phyloP scores from a whole-genome alignment of 306 rosid species.

The Herpetospermum pedunculosum region DNA sequence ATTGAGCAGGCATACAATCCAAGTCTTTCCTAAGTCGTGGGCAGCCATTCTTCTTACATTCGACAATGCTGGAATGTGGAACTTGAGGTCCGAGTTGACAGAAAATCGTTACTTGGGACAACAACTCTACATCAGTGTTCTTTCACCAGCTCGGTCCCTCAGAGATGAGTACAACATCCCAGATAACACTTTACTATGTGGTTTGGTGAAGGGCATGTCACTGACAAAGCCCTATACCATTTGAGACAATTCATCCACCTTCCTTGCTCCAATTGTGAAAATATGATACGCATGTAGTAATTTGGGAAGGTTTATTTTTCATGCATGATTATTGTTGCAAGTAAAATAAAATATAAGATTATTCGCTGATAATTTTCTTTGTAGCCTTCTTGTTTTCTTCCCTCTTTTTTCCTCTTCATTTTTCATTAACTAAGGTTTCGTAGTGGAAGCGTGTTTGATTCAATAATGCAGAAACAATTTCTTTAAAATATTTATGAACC shows the following conservation, averaged over 20 bases:
- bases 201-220: not conserved
- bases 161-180: not conserved
- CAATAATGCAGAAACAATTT: too few relatives aligned
- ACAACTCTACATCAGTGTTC: not conserved
- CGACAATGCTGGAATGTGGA: slow-evolving; percentile 26
- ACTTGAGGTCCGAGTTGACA: slow-evolving; percentile 8
- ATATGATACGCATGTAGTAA: too few relatives aligned
- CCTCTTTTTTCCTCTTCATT: too few relatives aligned
- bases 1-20: slow-evolving; percentile 62
- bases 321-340: too few relatives aligned
- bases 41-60: slow-evolving; percentile 4
- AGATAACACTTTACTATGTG: not conserved
- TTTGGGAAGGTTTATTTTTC: too few relatives aligned
- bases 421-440: too few relatives aligned
- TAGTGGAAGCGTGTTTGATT: too few relatives aligned
- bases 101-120: slow-evolving; percentile 9
- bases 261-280: not conserved
- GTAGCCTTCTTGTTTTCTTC: too few relatives aligned
- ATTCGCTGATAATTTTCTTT: too few relatives aligned
- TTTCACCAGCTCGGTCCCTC: not conserved
- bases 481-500: too few relatives aligned
- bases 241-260: not conserved
- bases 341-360: too few relatives aligned
- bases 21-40: slow-evolving; percentile 39
- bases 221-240: not conserved